Evolutionary conservation across 371 early-diverging fungal species (phyloP), one percentile per base, ranked within the genome.

Genomic region (Mortierella sp.): DNA sequence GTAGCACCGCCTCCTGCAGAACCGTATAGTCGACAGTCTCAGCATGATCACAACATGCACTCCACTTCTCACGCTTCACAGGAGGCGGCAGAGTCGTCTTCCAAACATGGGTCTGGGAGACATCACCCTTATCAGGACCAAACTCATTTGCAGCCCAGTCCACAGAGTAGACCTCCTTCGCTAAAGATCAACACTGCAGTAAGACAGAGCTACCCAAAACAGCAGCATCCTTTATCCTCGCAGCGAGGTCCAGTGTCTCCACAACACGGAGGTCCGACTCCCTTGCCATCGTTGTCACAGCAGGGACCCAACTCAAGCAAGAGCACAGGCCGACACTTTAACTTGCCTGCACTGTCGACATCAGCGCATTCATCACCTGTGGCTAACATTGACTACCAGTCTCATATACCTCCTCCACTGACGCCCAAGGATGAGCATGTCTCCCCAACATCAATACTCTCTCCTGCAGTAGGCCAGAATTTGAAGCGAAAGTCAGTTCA

Each of bases 341-440:
- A 34, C 13, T 51, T 80, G 23, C 65, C 70, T 9, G 34, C 64
- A 7, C n/a, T 67, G 26, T 66, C 71, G 4, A 34, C 58, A 5
- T 80, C 80, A 1, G 75, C 75, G 0, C 80, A 80, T 47, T 80
- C 80, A 0, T 80, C 80, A 9, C 80, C 80, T 19, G 75, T 74
- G 9, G 42, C 75, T 7, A 57, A 56, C 12, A 55, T 74, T 15
- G 80, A 80, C 23, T 70, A 70, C 31, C 80, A 80, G 42, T 74
- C 80, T 10, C 71, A 80, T 47, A 80, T 80, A 35, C 80, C 80
- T 17, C 78, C 70, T 3, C 80, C 80, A 22, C 35, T 74, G 61
- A 80, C 75, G 3, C 80, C 80, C 15, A 71, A 72, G 61, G 80
- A 80, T 12, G 75, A 80, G 17, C 71, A 70, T 54, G 63, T 64